These are phyloP conservation scores for Paulownia fortunei DNA, from an alignment of 257 asterid species.

Conservation along the genomic window DNA sequence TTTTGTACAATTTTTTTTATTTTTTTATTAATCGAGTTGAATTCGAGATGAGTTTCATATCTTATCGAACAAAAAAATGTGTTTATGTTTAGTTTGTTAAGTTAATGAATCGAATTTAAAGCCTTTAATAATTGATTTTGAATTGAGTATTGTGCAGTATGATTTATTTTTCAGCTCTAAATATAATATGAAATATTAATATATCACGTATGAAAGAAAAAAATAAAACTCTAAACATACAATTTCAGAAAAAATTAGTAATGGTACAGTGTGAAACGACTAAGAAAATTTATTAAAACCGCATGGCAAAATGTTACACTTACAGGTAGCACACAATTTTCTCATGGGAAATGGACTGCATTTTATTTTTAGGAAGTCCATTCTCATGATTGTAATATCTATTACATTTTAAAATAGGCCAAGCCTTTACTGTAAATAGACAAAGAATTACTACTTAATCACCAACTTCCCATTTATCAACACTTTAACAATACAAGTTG, in stretches of 20 bases:
- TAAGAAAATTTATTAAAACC: not conserved
- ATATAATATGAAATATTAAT: no score
- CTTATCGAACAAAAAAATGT: no score
- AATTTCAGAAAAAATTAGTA: not conserved
- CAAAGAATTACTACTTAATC: not conserved
- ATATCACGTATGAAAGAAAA: no score
- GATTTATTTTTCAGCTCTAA: no score
- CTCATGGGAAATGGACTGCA: slow-evolving; percentile 23
- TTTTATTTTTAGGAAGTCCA: not conserved
- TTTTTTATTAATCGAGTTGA: no score
- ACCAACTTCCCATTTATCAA: not conserved
- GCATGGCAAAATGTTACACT: not conserved
- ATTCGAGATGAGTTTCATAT: no score
- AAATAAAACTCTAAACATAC: no score
- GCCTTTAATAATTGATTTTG: no score
- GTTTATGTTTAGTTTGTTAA: no score
- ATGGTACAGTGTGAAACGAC: not conserved
- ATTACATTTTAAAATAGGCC: slow-evolving; percentile 5
- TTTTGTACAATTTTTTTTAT: no score
- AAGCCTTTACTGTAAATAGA: not conserved
- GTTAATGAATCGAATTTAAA: no score
- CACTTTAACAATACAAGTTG: not conserved
- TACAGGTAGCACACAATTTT: not conserved
- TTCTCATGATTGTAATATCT: not conserved
- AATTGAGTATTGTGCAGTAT: no score